Conservation (phyloP, 2,329 filamentous ascomycete species). For the Penicillium thymicola region DNA sequence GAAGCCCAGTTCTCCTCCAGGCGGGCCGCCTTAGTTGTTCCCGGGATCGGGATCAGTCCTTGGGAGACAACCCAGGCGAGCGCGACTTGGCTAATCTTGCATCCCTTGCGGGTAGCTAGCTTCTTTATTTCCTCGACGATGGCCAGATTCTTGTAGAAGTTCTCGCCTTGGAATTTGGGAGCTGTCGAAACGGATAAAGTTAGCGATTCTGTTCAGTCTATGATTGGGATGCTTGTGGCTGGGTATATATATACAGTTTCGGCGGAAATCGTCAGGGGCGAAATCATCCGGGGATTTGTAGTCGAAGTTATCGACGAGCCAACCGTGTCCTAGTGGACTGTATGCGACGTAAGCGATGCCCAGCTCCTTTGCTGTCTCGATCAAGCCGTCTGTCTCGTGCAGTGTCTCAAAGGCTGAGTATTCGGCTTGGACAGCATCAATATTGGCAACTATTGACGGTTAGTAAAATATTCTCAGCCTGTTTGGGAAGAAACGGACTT, state of each 20-base stretch:
- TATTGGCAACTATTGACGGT: constrained; percentile 42
- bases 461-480: not conserved
- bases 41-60: constrained; percentile 47
- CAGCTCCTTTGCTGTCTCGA: constrained; percentile 43
- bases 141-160: constrained; percentile 45
- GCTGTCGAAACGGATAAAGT: constrained; percentile 5
- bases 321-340: constrained; percentile 48
- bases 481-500: constrained; percentile 28
- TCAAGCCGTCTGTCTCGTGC: constrained; percentile 42
- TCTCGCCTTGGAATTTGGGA: constrained; percentile 42
- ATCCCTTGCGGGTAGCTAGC: constrained; percentile 36
- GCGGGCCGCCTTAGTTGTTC: constrained; percentile 42
- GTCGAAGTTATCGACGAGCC: constrained; percentile 46
- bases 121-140: constrained; percentile 45
- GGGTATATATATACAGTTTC: constrained; percentile 29
- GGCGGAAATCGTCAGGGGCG: constrained; percentile 41
- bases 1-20: constrained; percentile 44
- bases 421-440: constrained; percentile 48
- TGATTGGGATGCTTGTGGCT: not conserved
- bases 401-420: constrained; percentile 46
- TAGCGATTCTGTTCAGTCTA: not conserved
- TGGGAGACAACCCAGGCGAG: constrained; percentile 43
- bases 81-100: constrained; percentile 36
- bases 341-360: constrained; percentile 47
- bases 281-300: constrained; percentile 49